phyloP scores from a whole-genome alignment of 805 yeast species.

The Barnettozyma siamensis region DNA sequence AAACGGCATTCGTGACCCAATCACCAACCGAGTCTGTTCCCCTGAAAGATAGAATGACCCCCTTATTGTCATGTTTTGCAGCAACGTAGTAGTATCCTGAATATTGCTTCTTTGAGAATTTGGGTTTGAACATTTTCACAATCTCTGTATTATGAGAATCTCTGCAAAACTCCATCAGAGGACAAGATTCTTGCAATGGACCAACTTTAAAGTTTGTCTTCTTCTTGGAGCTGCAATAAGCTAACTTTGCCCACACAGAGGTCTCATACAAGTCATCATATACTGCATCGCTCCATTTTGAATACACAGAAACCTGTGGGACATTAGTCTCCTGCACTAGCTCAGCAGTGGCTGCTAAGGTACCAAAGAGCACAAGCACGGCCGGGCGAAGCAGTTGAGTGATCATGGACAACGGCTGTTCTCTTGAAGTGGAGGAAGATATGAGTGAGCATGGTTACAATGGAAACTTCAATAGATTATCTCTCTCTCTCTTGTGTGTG shows the following conservation, averaged over 20 bases:
- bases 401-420: too few relatives aligned
- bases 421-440: too few relatives aligned
- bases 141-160: not conserved
- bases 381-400: too few relatives aligned
- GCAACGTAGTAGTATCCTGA: slow-evolving; percentile 5
- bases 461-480: too few relatives aligned
- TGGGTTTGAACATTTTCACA: not conserved
- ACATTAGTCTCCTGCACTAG: too few relatives aligned
- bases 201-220: slow-evolving; percentile 7
- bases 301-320: not conserved
- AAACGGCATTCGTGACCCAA: slow-evolving; percentile 4
- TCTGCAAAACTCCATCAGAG: slow-evolving; percentile 9
- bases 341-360: too few relatives aligned
- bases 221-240: slow-evolving; percentile 16
- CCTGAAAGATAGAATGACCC: slow-evolving; percentile 2
- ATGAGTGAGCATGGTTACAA: too few relatives aligned
- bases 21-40: slow-evolving; percentile 6
- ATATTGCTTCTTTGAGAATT: slow-evolving; percentile 3
- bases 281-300: slow-evolving; percentile 4
- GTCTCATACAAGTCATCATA: slow-evolving; percentile 10
- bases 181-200: slow-evolving; percentile 11
- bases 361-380: too few relatives aligned
- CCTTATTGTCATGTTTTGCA: not conserved
- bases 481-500: too few relatives aligned
- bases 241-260: slow-evolving; percentile 17